phyloP scores from a whole-genome alignment of 1,139 yeast species.

The Suhomyces yuchorum region DNA sequence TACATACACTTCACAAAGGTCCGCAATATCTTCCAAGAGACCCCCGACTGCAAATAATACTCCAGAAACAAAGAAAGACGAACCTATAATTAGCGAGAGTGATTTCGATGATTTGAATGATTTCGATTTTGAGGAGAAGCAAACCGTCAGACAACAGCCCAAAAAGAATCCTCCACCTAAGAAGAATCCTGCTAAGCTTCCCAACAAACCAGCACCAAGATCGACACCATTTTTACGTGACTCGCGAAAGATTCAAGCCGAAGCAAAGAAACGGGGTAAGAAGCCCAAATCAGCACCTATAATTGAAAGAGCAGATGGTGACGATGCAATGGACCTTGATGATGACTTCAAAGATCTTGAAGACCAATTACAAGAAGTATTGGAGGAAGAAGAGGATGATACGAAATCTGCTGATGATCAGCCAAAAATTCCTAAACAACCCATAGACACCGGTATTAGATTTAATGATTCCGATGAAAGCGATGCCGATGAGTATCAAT shows the following conservation, averaged over 20 bases:
- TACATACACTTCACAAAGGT: constrained; percentile 3
- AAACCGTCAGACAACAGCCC: constrained; percentile 12
- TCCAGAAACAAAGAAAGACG: constrained; percentile 22
- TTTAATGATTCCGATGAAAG: constrained; percentile 29
- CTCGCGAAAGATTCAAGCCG: constrained; percentile 1
- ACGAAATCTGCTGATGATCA: constrained; percentile 7
- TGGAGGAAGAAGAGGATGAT: constrained; percentile 30
- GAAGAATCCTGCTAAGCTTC: background rate
- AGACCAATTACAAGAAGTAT: constrained; percentile 46
- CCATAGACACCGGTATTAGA: constrained; percentile 1
- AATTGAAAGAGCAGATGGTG: constrained; percentile 14
- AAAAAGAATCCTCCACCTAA: constrained; percentile 8
- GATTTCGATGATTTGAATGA: constrained; percentile 42
- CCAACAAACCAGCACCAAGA: background rate
- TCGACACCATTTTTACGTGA: background rate
- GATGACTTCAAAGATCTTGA: constrained; percentile 51
- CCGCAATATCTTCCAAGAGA: constrained; percentile 18
- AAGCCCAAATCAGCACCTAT: constrained; percentile 13
- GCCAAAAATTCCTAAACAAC: background rate
- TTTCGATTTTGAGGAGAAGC: constrained; percentile 18
- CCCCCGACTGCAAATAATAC: constrained; percentile 22
- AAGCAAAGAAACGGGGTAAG: constrained; percentile 3
- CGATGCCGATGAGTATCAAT: constrained; percentile 30
- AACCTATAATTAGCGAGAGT: constrained; percentile 36
- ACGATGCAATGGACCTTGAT: constrained; percentile 28